Evolutionary conservation across 495 filamentous ascomycete genomes (phyloP).

Genomic region (Eremomyces bilateralis): DNA sequence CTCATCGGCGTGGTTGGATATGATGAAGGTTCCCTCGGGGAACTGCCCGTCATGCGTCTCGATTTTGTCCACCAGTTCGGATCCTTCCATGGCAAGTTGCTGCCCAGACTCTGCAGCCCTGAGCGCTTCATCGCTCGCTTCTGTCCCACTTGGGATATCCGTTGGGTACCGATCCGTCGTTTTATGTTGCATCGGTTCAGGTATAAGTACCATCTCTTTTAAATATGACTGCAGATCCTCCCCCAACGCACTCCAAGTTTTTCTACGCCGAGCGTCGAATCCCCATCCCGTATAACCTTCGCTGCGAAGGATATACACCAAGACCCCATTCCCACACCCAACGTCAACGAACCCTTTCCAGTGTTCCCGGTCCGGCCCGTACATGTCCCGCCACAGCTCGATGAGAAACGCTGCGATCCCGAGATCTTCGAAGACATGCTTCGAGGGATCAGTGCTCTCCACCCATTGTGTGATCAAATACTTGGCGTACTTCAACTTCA

Average conservation of each 20-base stretch:
- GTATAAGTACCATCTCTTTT: slow-evolving; percentile 54
- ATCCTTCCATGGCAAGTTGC: too few species aligned
- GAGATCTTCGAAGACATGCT: slow-evolving; percentile 90
- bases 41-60: slow-evolving; percentile 45
- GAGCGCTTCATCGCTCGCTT: background rate
- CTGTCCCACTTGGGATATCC: background rate
- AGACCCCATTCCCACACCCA: slow-evolving; percentile 82
- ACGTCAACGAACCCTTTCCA: slow-evolving; percentile 93
- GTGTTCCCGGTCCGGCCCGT: slow-evolving; percentile 18
- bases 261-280: slow-evolving; percentile 67
- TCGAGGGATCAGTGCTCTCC: slow-evolving; percentile 67
- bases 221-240: slow-evolving; percentile 30
- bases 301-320: slow-evolving; percentile 62
- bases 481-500: slow-evolving; percentile 57
- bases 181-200: slow-evolving; percentile 27
- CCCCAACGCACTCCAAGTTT: slow-evolving; percentile 55
- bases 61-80: background rate
- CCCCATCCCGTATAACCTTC: slow-evolving; percentile 80
- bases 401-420: slow-evolving; percentile 84
- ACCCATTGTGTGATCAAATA: slow-evolving; percentile 48
- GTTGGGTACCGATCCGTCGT: slow-evolving; percentile 3
- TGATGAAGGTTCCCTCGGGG: slow-evolving; percentile 60
- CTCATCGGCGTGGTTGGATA: slow-evolving; percentile 93
- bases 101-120: background rate
- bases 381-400: slow-evolving; percentile 81